phyloP scores from a whole-genome alignment of 192 early-diverging fungal species.

The Gorgonomyces haynaldii region DNA sequence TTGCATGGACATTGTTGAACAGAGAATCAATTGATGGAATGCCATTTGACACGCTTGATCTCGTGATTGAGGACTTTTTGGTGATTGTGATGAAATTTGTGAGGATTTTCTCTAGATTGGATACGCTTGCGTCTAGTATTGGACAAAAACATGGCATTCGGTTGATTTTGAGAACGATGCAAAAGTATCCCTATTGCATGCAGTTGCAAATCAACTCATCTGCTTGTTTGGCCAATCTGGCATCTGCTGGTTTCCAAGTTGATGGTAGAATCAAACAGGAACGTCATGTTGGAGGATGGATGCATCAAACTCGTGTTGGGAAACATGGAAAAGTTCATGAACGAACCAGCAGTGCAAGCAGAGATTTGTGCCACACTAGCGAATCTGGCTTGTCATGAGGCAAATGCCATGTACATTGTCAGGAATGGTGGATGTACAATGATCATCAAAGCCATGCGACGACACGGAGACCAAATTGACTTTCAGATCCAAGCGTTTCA shows the following conservation, averaged over 20 bases:
- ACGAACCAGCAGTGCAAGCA: conserved; percentile 14
- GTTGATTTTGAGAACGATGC: conserved; percentile 17
- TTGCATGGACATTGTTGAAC: conserved; percentile 2
- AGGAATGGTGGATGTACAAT: conserved; percentile 7
- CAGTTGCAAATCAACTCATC: conserved; percentile 24
- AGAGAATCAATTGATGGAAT: background rate
- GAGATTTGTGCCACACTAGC: conserved; percentile 24
- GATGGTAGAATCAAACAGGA: conserved; percentile 3
- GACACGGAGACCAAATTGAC: conserved; percentile 7
- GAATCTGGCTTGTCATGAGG: conserved; percentile 17
- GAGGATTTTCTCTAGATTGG: conserved; percentile 7
- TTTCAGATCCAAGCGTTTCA: conserved; percentile 23
- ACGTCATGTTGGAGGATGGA: conserved; percentile 3
- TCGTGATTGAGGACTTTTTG: background rate
- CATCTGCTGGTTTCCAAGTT: conserved; percentile 7
- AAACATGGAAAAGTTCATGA: conserved; percentile 18
- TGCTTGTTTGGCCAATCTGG: conserved; percentile 23
- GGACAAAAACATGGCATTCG: conserved; percentile 14
- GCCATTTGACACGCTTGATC: background rate
- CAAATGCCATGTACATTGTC: conserved; percentile 11
- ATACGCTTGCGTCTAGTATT: conserved; percentile 11
- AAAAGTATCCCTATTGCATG: conserved; percentile 7
- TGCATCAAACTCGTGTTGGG: conserved; percentile 12
- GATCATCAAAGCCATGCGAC: conserved; percentile 17
- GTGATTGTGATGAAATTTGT: background rate